phyloP scores from a whole-genome alignment of 176 grass and related monocot species.

The Lolium perenne region DNA sequence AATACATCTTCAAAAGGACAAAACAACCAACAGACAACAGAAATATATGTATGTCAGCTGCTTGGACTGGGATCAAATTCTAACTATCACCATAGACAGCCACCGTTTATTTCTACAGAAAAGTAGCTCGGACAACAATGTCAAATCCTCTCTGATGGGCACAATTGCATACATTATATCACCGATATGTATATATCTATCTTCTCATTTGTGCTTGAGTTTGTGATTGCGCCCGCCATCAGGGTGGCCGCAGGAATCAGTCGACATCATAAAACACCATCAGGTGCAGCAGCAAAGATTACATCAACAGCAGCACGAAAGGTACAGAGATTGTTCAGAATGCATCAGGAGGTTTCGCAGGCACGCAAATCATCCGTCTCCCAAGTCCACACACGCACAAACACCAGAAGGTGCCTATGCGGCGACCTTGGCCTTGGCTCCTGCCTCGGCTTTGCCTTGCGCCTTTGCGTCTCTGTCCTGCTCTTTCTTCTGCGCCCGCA shows the following conservation, averaged over 20 bases:
- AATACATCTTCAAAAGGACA: too few relatives aligned
- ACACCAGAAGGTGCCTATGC: constrained; percentile 38
- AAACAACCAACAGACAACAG: not conserved
- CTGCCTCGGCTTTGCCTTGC: constrained; percentile 55
- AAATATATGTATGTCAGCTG: not conserved
- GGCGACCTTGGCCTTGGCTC: constrained; percentile 40
- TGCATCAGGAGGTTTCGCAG: not conserved
- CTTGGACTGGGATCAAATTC: not conserved
- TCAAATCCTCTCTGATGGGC: not conserved
- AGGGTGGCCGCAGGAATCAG: not conserved
- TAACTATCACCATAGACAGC: not conserved
- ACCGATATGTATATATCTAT: not conserved
- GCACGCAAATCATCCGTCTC: not conserved
- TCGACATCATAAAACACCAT: not conserved
- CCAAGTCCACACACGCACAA: not conserved
- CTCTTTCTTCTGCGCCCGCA: constrained; percentile 91
- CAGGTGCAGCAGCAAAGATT: not conserved
- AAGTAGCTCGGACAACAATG: not conserved
- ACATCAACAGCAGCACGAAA: constrained; percentile 7
- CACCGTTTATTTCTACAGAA: not conserved
- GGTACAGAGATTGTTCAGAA: not conserved
- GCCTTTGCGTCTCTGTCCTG: constrained; percentile 44
- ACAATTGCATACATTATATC: not conserved
- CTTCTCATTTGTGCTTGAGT: not conserved
- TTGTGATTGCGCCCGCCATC: not conserved